Evolutionary conservation across 768 basidiomycete species (phyloP).

Genomic region (Guyanaporus albipodus): DNA sequence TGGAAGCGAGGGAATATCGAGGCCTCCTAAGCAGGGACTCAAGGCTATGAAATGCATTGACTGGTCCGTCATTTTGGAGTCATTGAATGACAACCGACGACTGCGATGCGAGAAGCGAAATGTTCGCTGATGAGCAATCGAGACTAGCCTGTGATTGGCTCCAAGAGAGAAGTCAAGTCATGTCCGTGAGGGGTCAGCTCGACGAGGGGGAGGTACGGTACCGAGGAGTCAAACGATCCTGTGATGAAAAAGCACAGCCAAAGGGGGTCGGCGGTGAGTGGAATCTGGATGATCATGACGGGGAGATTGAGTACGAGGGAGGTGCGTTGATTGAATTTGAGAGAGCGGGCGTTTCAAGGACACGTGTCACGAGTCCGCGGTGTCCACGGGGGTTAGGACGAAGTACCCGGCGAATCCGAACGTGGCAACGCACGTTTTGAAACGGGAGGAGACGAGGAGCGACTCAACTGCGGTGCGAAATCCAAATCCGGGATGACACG

Average conservation of each 20-base stretch:
- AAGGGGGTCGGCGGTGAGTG: conserved; percentile 19
- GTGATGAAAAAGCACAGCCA: too few relatives aligned
- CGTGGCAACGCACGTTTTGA: conserved; percentile 11
- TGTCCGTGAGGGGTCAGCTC: too few relatives aligned
- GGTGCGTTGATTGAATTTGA: conserved; percentile 16
- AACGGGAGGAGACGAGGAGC: neutral
- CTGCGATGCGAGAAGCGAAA: too few relatives aligned
- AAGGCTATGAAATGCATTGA: neutral
- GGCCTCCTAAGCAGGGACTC: neutral
- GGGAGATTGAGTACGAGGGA: conserved; percentile 13
- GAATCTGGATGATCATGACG: conserved; percentile 19
- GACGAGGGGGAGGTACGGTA: too few relatives aligned
- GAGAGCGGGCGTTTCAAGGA: conserved; percentile 7
- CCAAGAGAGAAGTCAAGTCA: too few relatives aligned
- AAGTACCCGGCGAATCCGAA: conserved; percentile 3
- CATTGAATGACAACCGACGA: conserved; percentile 1
- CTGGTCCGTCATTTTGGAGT: neutral
- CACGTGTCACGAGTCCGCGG: conserved; percentile 23
- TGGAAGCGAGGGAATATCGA: neutral
- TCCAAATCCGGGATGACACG: conserved; percentile 22
- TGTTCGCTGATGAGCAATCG: neutral
- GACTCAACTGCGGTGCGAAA: conserved; percentile 27
- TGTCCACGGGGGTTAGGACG: conserved; percentile 18
- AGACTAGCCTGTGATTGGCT: conserved; percentile 9
- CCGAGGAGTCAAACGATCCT: too few relatives aligned